Conservation (phyloP, 2,329 filamentous ascomycete genomes). For the Macrophomina pseudophaseolina region DNA sequence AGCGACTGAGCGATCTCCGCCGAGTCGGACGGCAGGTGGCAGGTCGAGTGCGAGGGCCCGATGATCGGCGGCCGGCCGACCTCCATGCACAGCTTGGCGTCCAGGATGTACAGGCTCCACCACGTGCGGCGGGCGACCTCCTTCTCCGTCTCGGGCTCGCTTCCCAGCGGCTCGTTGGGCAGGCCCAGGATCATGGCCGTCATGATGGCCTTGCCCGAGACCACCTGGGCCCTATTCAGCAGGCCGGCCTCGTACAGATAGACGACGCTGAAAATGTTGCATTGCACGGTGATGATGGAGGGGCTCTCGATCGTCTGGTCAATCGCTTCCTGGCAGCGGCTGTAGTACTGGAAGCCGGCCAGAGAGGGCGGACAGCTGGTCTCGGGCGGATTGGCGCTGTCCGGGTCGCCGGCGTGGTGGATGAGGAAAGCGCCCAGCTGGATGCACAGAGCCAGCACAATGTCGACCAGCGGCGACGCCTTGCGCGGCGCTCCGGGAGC, state of each 20-base stretch:
- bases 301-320: conserved; percentile 29
- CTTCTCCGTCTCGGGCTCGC: conserved; percentile 32
- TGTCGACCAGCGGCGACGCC: conserved; percentile 58
- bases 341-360: conserved; percentile 14
- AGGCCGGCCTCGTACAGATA: conserved; percentile 56
- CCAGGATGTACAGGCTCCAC: conserved; percentile 54
- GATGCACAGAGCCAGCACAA: conserved; percentile 58
- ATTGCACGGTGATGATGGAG: conserved; percentile 53
- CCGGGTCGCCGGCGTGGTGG: not conserved
- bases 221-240: conserved; percentile 53
- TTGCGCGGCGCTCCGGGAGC: conserved; percentile 38
- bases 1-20: conserved; percentile 37
- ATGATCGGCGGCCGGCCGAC: conserved; percentile 53
- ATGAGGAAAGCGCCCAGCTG: conserved; percentile 50
- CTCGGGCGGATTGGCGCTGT: not conserved
- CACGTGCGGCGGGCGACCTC: conserved; percentile 53
- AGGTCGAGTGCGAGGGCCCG: conserved; percentile 42
- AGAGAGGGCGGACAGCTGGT: not conserved
- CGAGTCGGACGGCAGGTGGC: conserved; percentile 46
- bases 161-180: conserved; percentile 48
- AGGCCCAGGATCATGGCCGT: conserved; percentile 54
- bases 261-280: conserved; percentile 49
- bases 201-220: conserved; percentile 48
- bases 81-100: conserved; percentile 55
- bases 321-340: not conserved